Evolutionary conservation across 1,284 basidiomycete genomes (phyloP), one percentile per base, ranked within the genome.

Genomic region (Apiotrichum porosum): DNA sequence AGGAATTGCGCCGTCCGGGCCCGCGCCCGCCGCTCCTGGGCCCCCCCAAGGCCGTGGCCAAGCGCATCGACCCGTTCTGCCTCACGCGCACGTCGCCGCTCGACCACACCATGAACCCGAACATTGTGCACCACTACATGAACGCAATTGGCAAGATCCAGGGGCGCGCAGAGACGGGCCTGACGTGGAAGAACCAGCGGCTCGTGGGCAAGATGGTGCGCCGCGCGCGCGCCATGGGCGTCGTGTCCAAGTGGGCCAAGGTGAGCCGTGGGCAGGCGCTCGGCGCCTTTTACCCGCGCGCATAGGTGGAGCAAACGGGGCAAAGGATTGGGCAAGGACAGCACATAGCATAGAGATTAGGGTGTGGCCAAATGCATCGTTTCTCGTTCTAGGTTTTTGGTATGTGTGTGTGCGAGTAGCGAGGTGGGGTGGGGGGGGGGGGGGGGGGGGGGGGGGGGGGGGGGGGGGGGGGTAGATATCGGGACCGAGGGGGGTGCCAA

Each of bases 161-260:
- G 57, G 72, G 76, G 14, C 79, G 94, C 36, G 79, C 79, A 9
- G 68, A 80, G 44, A 95, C 90, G 0, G 78, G 79, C 1, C 77
- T 97, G 42, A 92, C 91, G 5, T 81, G 83, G 72, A 84, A 83
- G 70, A 86, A 77, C 55, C 93, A 97, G 72, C 79, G 90, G 37
- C 78, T 78, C 54, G 65, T 97, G 4, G 87, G 83, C 38, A 93
- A 93, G 74, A 88, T 93, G 32, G 86, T 97, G 50, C 82, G 88
- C 48, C 79, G 94, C 47, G 88, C 94, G 44, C 88, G 88, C 72
- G 87, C 85, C 77, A 93, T 97, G 86, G 93, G 93, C 38, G 69
- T 93, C 51, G 81, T 97, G 53, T 86, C 88, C 31, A 45, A 54
- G 30, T 74, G 68, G 69, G 51, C 46, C 23, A 61, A 63, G 47